Evolutionary conservation across 305 asterid species (phyloP).

Genomic region (Fraxinus angustifolia): DNA sequence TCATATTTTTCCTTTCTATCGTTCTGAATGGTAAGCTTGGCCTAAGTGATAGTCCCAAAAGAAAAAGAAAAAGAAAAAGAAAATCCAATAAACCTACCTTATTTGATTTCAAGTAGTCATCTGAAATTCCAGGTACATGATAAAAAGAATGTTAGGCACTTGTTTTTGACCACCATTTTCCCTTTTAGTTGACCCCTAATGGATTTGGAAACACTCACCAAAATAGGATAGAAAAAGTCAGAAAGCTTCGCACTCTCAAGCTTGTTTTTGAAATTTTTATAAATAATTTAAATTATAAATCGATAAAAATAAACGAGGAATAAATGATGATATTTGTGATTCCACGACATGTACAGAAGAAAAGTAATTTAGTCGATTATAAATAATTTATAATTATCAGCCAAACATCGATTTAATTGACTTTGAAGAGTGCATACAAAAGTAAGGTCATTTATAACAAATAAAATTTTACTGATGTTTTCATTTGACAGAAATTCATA

Average conservation of each 20-base stretch:
- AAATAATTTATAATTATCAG: no score
- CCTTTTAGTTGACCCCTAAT: slow-evolving; percentile 6
- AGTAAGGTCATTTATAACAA: neutral
- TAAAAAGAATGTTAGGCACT: neutral
- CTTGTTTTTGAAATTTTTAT: no score
- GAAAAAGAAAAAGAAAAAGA: neutral
- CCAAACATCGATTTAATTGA: neutral
- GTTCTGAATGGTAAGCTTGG: neutral
- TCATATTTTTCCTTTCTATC: neutral
- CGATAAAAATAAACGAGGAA: no score
- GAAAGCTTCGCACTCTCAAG: no score
- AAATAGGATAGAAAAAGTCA: neutral
- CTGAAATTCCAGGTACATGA: neutral
- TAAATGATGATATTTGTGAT: neutral
- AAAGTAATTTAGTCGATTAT: no score
- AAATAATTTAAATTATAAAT: no score
- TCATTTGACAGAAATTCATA: neutral
- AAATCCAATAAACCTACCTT: neutral
- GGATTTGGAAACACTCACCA: neutral
- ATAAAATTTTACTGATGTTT: neutral
- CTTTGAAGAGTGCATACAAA: neutral
- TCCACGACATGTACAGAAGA: neutral
- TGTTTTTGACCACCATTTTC: neutral
- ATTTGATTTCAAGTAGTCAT: neutral
- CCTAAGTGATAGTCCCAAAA: neutral